phyloP scores from a whole-genome alignment of 805 yeast species.

The Saccharomycopsis microspora region DNA sequence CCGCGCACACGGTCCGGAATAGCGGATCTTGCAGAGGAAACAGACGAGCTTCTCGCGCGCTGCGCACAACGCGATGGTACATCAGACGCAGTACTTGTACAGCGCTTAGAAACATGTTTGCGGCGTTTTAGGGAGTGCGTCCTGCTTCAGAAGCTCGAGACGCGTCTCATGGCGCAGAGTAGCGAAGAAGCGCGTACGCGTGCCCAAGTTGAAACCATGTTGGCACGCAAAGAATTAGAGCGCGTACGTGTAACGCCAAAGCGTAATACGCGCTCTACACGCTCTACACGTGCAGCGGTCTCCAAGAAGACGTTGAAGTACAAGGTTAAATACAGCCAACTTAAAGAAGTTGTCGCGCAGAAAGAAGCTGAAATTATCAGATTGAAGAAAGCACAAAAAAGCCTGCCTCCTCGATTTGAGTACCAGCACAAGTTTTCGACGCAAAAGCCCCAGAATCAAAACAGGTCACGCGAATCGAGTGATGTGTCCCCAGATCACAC shows the following conservation, averaged over 20 bases:
- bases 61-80: background rate
- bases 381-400: conserved; percentile 4
- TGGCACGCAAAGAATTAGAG: conserved; percentile 33
- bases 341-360: conserved; percentile 9
- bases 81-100: conserved; percentile 1
- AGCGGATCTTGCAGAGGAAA: conserved; percentile 6
- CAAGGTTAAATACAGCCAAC: conserved; percentile 12
- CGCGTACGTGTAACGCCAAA: background rate
- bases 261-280: background rate
- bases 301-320: conserved; percentile 14
- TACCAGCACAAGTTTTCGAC: background rate
- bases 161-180: conserved; percentile 8
- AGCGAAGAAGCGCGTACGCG: conserved; percentile 18
- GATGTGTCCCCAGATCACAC: conserved; percentile 12
- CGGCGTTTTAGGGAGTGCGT: conserved; percentile 4
- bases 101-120: conserved; percentile 5
- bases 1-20: conserved; percentile 3
- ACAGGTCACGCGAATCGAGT: too few species aligned
- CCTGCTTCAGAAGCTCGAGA: conserved; percentile 11
- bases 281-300: too few species aligned
- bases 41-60: conserved; percentile 1
- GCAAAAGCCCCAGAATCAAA: too few species aligned
- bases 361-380: conserved; percentile 8
- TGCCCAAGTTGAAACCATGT: conserved; percentile 33
- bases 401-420: conserved; percentile 10